phyloP scores from a whole-genome alignment of 2,329 filamentous ascomycete species.

The Hypoxylon sp. region DNA sequence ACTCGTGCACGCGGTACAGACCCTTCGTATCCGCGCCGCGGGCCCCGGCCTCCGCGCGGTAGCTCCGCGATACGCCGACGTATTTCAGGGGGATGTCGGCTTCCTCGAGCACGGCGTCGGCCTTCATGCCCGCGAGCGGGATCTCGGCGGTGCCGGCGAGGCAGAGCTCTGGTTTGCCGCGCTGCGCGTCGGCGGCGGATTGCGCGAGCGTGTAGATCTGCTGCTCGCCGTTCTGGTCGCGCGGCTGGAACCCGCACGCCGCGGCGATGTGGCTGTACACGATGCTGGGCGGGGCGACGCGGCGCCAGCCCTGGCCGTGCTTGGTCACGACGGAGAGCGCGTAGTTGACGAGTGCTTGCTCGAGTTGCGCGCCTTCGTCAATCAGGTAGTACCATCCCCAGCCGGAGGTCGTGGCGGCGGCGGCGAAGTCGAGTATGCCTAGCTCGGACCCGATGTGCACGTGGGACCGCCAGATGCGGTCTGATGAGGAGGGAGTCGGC shows the following conservation, averaged over 20 bases:
- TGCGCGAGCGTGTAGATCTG: conserved; percentile 89
- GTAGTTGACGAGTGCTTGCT: conserved; percentile 93
- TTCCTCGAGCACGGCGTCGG: conserved; percentile 76
- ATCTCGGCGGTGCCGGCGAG: conserved; percentile 95
- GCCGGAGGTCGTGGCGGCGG: conserved; percentile 84
- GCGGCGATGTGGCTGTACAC: conserved; percentile 93
- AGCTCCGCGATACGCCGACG: conserved; percentile 91
- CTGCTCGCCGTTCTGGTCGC: conserved; percentile 90
- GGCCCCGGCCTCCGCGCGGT: conserved; percentile 93
- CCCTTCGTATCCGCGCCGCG: conserved; percentile 93
- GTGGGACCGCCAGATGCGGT: conserved; percentile 78
- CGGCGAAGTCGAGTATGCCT: conserved; percentile 91
- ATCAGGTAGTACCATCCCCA: conserved; percentile 99
- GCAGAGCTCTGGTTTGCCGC: conserved; percentile 77
- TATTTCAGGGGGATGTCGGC: conserved; percentile 80
- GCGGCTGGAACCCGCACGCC: conserved; percentile 94
- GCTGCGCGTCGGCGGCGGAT: conserved; percentile 71
- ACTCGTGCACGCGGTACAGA: conserved; percentile 96
- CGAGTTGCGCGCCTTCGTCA: conserved; percentile 93
- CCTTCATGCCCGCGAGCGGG: conserved; percentile 91
- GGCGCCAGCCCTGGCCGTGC: conserved; percentile 76
- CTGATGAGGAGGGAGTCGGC: conserved; percentile 53
- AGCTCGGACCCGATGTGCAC: conserved; percentile 88
- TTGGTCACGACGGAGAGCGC: conserved; percentile 80
- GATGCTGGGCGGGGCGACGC: conserved; percentile 87